Evolutionary conservation across 148 eudicot species (phyloP).

Genomic region (Nepenthes mirabilis): DNA sequence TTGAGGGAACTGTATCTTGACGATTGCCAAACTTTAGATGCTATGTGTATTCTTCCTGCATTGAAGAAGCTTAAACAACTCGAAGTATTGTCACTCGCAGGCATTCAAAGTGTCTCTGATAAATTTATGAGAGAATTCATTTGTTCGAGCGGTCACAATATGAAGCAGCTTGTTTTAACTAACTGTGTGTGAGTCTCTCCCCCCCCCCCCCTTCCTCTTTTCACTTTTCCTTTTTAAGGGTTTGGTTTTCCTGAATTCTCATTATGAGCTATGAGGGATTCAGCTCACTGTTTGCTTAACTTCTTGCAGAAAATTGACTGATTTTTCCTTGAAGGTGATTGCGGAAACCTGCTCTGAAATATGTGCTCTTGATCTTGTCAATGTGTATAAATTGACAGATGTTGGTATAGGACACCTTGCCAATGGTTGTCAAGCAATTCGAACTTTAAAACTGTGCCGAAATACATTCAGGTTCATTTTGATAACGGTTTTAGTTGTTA

Average conservation of each 20-base stretch:
- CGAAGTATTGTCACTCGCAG: slow-evolving; percentile 64
- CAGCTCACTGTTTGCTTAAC: background rate
- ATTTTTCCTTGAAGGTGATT: slow-evolving; percentile 53
- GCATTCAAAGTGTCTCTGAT: slow-evolving; percentile 51
- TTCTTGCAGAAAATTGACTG: slow-evolving; percentile 64
- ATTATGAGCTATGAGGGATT: background rate
- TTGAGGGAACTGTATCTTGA: slow-evolving; percentile 68
- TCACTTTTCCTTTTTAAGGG: background rate
- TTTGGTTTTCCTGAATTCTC: background rate
- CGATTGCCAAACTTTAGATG: slow-evolving; percentile 54
- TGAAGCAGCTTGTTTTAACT: slow-evolving; percentile 68
- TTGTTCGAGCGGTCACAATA: slow-evolving; percentile 33
- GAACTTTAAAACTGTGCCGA: slow-evolving; percentile 43
- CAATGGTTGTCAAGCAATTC: slow-evolving; percentile 55
- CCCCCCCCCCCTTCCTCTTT: background rate
- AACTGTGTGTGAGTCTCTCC: slow-evolving; percentile 50
- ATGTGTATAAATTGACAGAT: slow-evolving; percentile 59
- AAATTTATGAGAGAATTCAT: slow-evolving; percentile 38
- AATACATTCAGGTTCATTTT: slow-evolving; percentile 56
- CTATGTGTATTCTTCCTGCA: slow-evolving; percentile 51
- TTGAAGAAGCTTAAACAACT: slow-evolving; percentile 36
- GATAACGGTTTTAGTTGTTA: slow-evolving; percentile 2
- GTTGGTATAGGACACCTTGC: slow-evolving; percentile 56
- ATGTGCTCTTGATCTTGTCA: slow-evolving; percentile 47
- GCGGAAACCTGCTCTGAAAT: slow-evolving; percentile 48